Percentiles rank a stretch among this genome's conserved stretches.
phyloP scores from a whole-genome alignment of 768 basidiomycete species.

The Exidia glandulosa region DNA sequence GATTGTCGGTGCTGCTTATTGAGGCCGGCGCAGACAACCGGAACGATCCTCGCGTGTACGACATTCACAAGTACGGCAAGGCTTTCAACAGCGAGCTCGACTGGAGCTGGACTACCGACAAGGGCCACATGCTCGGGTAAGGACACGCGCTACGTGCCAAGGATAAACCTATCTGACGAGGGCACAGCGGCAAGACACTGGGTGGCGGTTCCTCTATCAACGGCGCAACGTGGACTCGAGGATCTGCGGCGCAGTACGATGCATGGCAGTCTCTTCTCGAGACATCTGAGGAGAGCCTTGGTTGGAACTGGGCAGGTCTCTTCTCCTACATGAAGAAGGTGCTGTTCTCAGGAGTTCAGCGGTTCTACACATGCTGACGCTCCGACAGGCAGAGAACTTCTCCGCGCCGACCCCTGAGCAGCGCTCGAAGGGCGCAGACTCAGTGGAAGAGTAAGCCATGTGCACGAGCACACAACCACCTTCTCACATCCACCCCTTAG shows the following conservation, averaged over 20 bases:
- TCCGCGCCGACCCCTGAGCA: slow-evolving; percentile 36
- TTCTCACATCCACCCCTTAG: slow-evolving; percentile 9
- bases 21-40: slow-evolving; percentile 43
- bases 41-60: slow-evolving; percentile 31
- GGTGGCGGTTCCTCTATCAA: slow-evolving; percentile 7
- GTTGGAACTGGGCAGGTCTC: not conserved
- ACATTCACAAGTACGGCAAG: slow-evolving; percentile 33
- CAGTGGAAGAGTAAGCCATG: slow-evolving; percentile 11
- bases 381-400: slow-evolving; percentile 32
- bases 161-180: not conserved
- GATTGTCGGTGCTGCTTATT: slow-evolving; percentile 35
- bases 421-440: slow-evolving; percentile 36
- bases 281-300: slow-evolving; percentile 10
- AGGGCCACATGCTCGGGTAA: slow-evolving; percentile 23
- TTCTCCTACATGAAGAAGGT: slow-evolving; percentile 18
- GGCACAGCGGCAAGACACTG: slow-evolving; percentile 3
- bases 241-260: slow-evolving; percentile 34
- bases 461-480: not conserved
- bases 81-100: slow-evolving; percentile 33
- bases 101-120: slow-evolving; percentile 36
- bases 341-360: not conserved
- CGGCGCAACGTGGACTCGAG: slow-evolving; percentile 29
- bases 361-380: not conserved
- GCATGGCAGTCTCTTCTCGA: slow-evolving; percentile 22
- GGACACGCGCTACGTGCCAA: slow-evolving; percentile 7